Conservation (phyloP, 1,139 yeast genomes). For the Neolecta irregularis region DNA sequence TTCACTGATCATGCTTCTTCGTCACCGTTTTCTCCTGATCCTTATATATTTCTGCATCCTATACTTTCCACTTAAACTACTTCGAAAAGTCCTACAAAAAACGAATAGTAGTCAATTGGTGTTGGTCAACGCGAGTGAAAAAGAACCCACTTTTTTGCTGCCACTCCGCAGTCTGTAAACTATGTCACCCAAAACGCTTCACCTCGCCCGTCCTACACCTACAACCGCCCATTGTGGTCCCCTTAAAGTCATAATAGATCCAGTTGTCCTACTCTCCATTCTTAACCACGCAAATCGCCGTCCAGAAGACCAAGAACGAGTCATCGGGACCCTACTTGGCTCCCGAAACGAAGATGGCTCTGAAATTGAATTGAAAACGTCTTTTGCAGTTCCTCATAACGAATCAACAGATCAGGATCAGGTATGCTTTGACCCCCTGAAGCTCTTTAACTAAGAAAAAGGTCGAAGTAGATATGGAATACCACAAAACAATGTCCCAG, state of each 20-base stretch:
- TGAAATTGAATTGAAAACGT: slow-evolving; percentile 57
- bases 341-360: slow-evolving; percentile 75
- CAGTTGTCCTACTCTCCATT: slow-evolving; percentile 42
- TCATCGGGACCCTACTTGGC: slow-evolving; percentile 74
- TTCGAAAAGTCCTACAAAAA: too few species aligned
- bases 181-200: too few species aligned
- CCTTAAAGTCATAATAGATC: slow-evolving; percentile 17
- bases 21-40: too few species aligned
- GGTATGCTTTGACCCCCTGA: slow-evolving; percentile 1
- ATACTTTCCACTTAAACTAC: too few species aligned
- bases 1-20: too few species aligned
- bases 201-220: too few species aligned
- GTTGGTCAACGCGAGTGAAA: too few species aligned
- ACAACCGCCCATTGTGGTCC: too few species aligned
- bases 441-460: slow-evolving; percentile 1
- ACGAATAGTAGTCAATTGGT: too few species aligned
- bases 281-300: slow-evolving; percentile 40
- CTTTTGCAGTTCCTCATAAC: slow-evolving; percentile 69
- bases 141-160: too few species aligned
- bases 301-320: slow-evolving; percentile 37
- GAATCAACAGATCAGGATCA: slow-evolving; percentile 56
- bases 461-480: slow-evolving; percentile 52
- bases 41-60: too few species aligned
- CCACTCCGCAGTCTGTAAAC: too few species aligned
- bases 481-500: slow-evolving; percentile 55